Base-by-base conservation (phyloP, 306 rosid genomes). In the Sophora flavescens region DNA sequence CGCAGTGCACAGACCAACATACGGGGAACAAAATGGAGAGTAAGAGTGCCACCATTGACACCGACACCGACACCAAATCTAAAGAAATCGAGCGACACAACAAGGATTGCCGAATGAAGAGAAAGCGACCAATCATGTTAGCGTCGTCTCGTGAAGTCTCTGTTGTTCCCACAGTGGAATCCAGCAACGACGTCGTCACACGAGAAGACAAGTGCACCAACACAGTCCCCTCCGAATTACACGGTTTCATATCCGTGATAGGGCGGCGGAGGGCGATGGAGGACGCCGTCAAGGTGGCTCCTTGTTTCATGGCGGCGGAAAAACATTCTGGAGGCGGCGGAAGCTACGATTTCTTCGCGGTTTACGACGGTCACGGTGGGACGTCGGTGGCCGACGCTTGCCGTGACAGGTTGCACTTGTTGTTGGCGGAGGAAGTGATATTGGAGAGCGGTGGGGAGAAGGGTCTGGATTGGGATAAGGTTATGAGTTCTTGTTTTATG, bases 301-400 rank as follows among this genome's bases (percentile, higher is more conserved):
- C 82, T 0, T 45, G 67, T 16, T 57, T 84, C 3, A 67, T 77
- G 22, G 8, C 70, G 57, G 73, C 30, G 54, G 74, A 48, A 8
- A 30, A 67, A 3, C 35, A 54, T 14, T 15, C 41, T 10, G 44
- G 32, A 0, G 32, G n/a, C 12, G 48, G 28, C 3, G 53, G 66
- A 3, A 51, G 74, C 1, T 84, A 86, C 42, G 74, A 87, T 10
- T 87, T 88, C 68, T 92, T 87, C 10, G 89, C 84, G 0, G 91
- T 90, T 54, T 90, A 86, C 22, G 96, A 92, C 10, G 97, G 92
- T 0, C 96, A 92, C 41, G 92, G 89, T 0, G 90, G 90, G 6
- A 61, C 77, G 9, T 4, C 17, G 14, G 95, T 90, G 75, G 89
- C 97, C 3, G 75, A 81, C 30, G 86, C 88, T 6, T 92, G 96